Conservation (phyloP, 768 basidiomycete species). For the Pleurotus tuoliensis region DNA sequence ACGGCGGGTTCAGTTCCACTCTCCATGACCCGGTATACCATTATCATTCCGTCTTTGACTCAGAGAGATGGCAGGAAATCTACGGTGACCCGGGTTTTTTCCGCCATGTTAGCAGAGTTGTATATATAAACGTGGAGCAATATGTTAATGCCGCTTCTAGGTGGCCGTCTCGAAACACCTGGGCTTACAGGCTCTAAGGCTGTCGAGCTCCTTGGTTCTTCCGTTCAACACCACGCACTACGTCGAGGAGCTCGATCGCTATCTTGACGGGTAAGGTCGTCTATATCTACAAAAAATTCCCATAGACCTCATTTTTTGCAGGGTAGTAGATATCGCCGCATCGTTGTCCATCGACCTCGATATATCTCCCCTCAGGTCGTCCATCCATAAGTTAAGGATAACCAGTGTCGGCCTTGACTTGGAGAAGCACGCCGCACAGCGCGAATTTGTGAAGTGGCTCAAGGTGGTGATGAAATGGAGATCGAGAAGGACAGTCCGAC, state of each 20-base stretch:
- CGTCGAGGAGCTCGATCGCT: conserved; percentile 45
- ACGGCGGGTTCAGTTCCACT: conserved; percentile 37
- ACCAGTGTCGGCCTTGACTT: conserved; percentile 40
- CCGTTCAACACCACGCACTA: conserved; percentile 73
- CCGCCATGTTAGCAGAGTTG: conserved; percentile 40
- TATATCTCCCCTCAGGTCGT: conserved; percentile 32
- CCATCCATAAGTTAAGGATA: conserved; percentile 32
- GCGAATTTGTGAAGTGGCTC: conserved; percentile 31
- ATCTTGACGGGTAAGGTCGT: conserved; percentile 42
- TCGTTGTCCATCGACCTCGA: conserved; percentile 23
- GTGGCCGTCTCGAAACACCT: conserved; percentile 14
- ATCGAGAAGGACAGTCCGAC: conserved; percentile 22
- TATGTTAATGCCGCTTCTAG: conserved; percentile 11
- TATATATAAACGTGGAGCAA: not conserved
- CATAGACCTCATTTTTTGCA: conserved; percentile 16
- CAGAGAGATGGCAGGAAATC: conserved; percentile 52
- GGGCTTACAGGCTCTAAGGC: conserved; percentile 46
- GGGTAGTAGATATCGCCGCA: conserved; percentile 46
- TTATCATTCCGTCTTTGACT: conserved; percentile 60
- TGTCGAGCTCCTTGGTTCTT: conserved; percentile 50
- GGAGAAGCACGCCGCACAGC: conserved; percentile 41
- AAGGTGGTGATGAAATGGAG: conserved; percentile 26
- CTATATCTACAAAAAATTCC: not conserved
- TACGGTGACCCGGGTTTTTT: conserved; percentile 65
- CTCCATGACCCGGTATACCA: conserved; percentile 50